A percentile compares a stretch with the other conserved stretches of the same genome.
These are phyloP conservation scores for Paramecium sonneborni DNA, from an alignment of 73 alveolate genomes.

Conservation along the genomic window DNA sequence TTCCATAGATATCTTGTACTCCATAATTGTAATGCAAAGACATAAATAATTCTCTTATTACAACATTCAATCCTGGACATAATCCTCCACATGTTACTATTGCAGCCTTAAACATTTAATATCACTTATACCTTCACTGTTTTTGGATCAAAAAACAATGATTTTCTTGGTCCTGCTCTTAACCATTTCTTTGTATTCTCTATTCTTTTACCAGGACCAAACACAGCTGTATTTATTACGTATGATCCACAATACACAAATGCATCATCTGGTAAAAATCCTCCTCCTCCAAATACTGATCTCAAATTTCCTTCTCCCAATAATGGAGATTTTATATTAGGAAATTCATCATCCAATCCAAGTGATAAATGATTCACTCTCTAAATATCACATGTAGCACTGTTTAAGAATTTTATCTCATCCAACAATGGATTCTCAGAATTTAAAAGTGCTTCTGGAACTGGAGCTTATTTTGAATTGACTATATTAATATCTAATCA, in stretches of 20 bases:
- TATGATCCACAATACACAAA: conserved; percentile 65
- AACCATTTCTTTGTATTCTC: conserved; percentile 72
- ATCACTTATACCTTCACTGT: conserved; percentile 73
- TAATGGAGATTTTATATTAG: conserved; percentile 64
- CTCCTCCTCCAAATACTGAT: conserved; percentile 82
- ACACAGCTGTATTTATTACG: conserved; percentile 61
- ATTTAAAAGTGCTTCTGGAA: neutral
- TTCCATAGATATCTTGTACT: conserved; percentile 89
- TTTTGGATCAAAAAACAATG: conserved; percentile 84
- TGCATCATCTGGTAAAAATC: conserved; percentile 72
- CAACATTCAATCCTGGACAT: conserved; percentile 99
- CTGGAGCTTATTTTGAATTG: neutral
- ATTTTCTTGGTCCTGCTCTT: conserved; percentile 95
- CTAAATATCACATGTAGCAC: conserved; percentile 62
- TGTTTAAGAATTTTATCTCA: conserved; percentile 57
- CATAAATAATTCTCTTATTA: conserved; percentile 98
- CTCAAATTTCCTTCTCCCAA: conserved; percentile 76
- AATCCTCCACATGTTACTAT: conserved; percentile 99
- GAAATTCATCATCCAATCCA: conserved; percentile 67
- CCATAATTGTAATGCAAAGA: conserved; percentile 92
- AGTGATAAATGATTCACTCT: conserved; percentile 62
- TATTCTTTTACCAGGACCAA: conserved; percentile 59
- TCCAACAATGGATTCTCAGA: conserved; percentile 55
- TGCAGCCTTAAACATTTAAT: conserved; percentile 79
- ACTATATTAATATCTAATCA: neutral